Evolutionary conservation across 2,329 filamentous ascomycete species (phyloP).

Genomic region (Penicillium concentricum): DNA sequence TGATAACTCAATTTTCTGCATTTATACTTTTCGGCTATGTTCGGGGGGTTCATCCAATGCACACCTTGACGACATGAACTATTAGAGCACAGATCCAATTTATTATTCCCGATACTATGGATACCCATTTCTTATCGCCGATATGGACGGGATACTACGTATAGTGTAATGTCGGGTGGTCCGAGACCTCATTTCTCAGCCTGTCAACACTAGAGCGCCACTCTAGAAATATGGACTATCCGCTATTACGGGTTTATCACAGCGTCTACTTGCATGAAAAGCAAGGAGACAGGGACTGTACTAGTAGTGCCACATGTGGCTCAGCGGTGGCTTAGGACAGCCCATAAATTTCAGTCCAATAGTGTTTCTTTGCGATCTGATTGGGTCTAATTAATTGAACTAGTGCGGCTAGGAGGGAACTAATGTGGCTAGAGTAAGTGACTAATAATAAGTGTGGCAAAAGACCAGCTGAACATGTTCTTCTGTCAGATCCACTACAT

Average conservation of each 20-base stretch:
- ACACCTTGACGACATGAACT: neutral
- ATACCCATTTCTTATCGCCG: neutral
- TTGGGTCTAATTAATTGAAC: neutral
- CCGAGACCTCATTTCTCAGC: neutral
- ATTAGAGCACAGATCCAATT: neutral
- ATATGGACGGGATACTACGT: neutral
- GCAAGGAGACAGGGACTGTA: constrained; percentile 2
- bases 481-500: constrained; percentile 6
- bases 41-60: constrained; percentile 4
- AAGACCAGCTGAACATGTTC: constrained; percentile 9
- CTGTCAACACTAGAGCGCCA: neutral
- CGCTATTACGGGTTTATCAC: constrained; percentile 1
- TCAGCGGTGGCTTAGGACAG: constrained; percentile 21
- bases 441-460: constrained; percentile 10
- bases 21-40: constrained; percentile 12
- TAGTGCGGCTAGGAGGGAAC: neutral
- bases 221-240: neutral
- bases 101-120: neutral
- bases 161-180: neutral
- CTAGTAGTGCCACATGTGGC: constrained; percentile 26
- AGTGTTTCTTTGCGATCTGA: neutral
- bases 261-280: neutral
- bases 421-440: neutral
- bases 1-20: constrained; percentile 19
- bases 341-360: neutral